These are phyloP conservation scores for Citrus australasica DNA, from an alignment of 345 rosid species.

Conservation along the genomic window DNA sequence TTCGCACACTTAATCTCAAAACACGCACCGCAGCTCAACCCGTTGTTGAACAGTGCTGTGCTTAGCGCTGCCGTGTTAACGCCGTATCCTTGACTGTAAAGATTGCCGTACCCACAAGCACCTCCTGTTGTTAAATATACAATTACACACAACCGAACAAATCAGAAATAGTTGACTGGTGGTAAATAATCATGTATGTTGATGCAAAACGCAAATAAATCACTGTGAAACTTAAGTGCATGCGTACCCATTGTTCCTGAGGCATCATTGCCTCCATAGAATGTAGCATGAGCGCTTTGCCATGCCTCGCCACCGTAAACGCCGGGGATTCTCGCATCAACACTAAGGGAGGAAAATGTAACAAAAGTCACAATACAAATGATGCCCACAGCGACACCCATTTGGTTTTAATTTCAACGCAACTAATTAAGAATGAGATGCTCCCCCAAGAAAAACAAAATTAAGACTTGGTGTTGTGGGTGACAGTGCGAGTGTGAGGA, in stretches of 20 bases:
- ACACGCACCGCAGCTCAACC: slow-evolving; percentile 62
- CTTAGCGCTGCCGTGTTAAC: slow-evolving; percentile 68
- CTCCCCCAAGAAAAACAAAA: background rate
- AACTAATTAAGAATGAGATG: too few relatives aligned
- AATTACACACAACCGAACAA: background rate
- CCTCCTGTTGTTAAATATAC: slow-evolving; percentile 33
- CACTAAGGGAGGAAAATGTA: slow-evolving; percentile 15
- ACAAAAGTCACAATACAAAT: slow-evolving; percentile 16
- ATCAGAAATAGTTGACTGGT: background rate
- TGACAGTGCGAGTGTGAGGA: slow-evolving; percentile 5
- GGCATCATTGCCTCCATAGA: slow-evolving; percentile 87
- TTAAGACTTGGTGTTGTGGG: background rate
- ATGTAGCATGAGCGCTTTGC: slow-evolving; percentile 91
- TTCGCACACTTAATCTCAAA: slow-evolving; percentile 52
- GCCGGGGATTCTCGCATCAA: slow-evolving; percentile 56
- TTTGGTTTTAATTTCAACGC: background rate
- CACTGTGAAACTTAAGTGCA: too few relatives aligned
- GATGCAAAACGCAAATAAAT: too few relatives aligned
- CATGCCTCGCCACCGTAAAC: slow-evolving; percentile 55
- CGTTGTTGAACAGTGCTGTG: slow-evolving; percentile 66
- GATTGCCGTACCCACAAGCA: slow-evolving; percentile 65
- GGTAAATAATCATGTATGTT: too few relatives aligned
- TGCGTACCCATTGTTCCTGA: slow-evolving; percentile 82
- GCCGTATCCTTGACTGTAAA: slow-evolving; percentile 72
- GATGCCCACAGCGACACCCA: slow-evolving; percentile 14